phyloP scores from a whole-genome alignment of 345 rosid genomes.

The Eucalyptus decipiens region DNA sequence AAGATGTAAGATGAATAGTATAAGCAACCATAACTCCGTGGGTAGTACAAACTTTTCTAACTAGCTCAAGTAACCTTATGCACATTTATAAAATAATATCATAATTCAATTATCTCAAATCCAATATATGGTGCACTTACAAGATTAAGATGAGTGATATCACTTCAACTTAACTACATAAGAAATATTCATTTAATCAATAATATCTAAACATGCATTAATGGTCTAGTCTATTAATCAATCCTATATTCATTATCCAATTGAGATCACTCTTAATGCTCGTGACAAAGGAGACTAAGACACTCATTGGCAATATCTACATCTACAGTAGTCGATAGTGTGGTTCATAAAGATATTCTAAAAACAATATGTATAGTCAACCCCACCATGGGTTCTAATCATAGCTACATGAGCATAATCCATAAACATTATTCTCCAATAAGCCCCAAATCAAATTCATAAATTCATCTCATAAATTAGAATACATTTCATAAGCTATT shows the following conservation, averaged over 20 bases:
- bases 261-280: neutral
- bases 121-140: neutral
- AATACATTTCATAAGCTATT: no score
- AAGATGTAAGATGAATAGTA: neutral
- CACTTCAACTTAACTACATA: neutral
- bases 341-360: neutral
- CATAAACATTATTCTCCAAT: neutral
- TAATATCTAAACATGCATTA: no score
- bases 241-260: neutral
- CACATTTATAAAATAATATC: neutral
- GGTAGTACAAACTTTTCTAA: neutral
- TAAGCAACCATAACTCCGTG: neutral
- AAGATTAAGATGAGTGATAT: neutral
- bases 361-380: neutral
- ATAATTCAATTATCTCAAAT: neutral
- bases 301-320: neutral
- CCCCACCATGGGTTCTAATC: neutral
- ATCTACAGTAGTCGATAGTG: neutral
- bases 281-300: neutral
- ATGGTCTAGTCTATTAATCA: neutral
- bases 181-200: neutral
- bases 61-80: neutral
- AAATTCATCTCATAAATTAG: neutral
- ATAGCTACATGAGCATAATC: neutral
- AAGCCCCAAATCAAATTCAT: neutral